These are phyloP conservation scores for Paraphoma chrysanthemicola DNA, from an alignment of 2,329 filamentous ascomycete genomes.

Conservation along the genomic window DNA sequence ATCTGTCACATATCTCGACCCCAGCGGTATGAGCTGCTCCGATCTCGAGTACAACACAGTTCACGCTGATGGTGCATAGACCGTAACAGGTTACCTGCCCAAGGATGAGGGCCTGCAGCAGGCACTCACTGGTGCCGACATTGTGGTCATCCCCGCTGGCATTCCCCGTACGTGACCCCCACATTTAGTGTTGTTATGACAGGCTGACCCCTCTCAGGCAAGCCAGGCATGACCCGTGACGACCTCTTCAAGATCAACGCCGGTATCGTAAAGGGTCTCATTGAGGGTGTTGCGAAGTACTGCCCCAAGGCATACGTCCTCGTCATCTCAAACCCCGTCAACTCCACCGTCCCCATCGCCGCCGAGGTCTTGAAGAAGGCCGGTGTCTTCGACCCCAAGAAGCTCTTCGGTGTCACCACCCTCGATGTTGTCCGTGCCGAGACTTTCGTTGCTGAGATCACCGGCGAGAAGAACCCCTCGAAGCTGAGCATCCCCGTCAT, in stretches of 20 bases:
- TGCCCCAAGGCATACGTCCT: slow-evolving; percentile 93
- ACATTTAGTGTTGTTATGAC: neutral
- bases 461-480: slow-evolving; percentile 80
- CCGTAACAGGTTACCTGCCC: slow-evolving; percentile 87
- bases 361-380: slow-evolving; percentile 95
- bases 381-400: slow-evolving; percentile 92
- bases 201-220: slow-evolving; percentile 68
- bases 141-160: slow-evolving; percentile 96
- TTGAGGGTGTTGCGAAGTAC: slow-evolving; percentile 85
- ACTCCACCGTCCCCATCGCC: slow-evolving; percentile 97
- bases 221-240: slow-evolving; percentile 97
- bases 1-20: slow-evolving; percentile 96
- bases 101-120: slow-evolving; percentile 82
- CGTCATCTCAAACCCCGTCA: slow-evolving; percentile 99
- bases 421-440: slow-evolving; percentile 98
- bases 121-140: slow-evolving; percentile 90
- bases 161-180: slow-evolving; percentile 78
- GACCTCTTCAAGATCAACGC: slow-evolving; percentile 99
- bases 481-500: slow-evolving; percentile 89
- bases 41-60: neutral
- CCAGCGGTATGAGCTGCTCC: slow-evolving; percentile 67
- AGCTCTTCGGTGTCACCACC: slow-evolving; percentile 97
- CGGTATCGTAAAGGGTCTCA: slow-evolving; percentile 92
- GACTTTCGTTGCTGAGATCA: slow-evolving; percentile 90
- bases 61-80: slow-evolving; percentile 54